Evolutionary conservation across 1,284 basidiomycete genomes (phyloP), one percentile per base, ranked within the genome.

Genomic region (Moniliophthora roreri): DNA sequence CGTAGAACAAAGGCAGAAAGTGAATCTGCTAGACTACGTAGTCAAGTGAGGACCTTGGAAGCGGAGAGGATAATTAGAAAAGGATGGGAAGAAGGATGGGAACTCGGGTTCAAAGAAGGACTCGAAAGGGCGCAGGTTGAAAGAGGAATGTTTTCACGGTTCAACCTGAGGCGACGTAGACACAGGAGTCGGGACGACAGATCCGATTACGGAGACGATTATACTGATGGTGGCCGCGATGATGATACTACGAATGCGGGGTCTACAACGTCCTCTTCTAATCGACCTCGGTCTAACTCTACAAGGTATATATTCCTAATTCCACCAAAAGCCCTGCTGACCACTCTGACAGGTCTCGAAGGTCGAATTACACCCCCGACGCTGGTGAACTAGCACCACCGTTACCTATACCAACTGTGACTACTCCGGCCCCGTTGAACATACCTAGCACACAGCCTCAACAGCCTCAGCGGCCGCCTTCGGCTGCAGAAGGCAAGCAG

Each of bases 71-170:
- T 40, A 11, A 36, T 52, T 16, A 48, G 48, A 23, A 38, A 36
- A 46, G 55, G 55, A 8, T 56, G 55, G 55, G 55, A 56, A 21
- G 51, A 56, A 41, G 55, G 55, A 10, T 56, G 51, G 48, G 47
- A 51, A 20, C 44, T 53, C 7, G 55, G 55, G 11, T 53, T 56
- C 32, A 48, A 53, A 34, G 55, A 53, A 23, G 55, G 51, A 4
- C 40, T 50, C 18, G 36, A 53, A 20, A 48, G 32, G 20, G 51
- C 48, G 20, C 55, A 56, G 41, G 32, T 23, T 2, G 50, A 52
- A 44, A 38, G 35, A 32, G 36, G 41, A 9, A 37, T 52, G n/a
- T 20, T 44, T 20, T 20, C 26, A 16, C 46, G 50, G n/a, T 44
- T 49, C 20, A 34, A 18, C 18, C 28, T 46, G 11, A 45, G 15